Base-by-base conservation (phyloP, 2,329 filamentous ascomycete genomes). In the Paecilomyces fulvus region DNA sequence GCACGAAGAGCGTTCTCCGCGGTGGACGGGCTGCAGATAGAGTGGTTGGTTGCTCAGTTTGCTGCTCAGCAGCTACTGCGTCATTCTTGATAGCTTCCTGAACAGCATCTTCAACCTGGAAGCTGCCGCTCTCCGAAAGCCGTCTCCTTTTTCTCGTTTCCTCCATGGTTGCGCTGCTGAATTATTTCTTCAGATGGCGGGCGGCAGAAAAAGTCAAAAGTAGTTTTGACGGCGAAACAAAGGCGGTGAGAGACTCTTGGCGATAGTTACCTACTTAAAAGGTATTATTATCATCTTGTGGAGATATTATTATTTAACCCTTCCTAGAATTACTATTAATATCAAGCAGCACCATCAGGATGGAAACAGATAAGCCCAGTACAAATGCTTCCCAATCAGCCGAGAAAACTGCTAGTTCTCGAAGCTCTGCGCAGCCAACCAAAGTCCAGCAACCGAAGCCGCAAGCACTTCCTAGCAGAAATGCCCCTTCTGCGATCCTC, bases 361-460 rank as follows among this genome's bases (percentile, higher is more conserved):
- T 43, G 37, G 37, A 43, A 17, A n/a, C n/a, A 8, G 33, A 37
- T n/a, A 37, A 14, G 11, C 33, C 12, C 12, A 14, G n/a, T 37
- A 37, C 33, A 12, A 43, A 17, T 20, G 3, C 37, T 20, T 17
- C 37, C n/a, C 37, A 43, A 43, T 6, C n/a, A 43, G 68, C 68
- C 30, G 53, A 54, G 66, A 64, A 49, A 17, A 8, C n/a, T 17
- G 8, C 37, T 43, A 43, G 17, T 17, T 8, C 37, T 9, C 3
- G 37, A 17, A n/a, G 12, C 9, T 43, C 37, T 43, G 57, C 58
- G 58, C 66, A 5, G 61, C 71, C 2, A 70, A 67, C 77, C 43
- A 87, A 86, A 66, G 80, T 95, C 25, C 85, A 92, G 31, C 92
- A 96, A 72, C 92, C 91, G 10, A 95, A 86, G 57, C 92, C 92